Evolutionary conservation across 805 yeast genomes (phyloP).

Genomic region (Metschnikowia anglica): DNA sequence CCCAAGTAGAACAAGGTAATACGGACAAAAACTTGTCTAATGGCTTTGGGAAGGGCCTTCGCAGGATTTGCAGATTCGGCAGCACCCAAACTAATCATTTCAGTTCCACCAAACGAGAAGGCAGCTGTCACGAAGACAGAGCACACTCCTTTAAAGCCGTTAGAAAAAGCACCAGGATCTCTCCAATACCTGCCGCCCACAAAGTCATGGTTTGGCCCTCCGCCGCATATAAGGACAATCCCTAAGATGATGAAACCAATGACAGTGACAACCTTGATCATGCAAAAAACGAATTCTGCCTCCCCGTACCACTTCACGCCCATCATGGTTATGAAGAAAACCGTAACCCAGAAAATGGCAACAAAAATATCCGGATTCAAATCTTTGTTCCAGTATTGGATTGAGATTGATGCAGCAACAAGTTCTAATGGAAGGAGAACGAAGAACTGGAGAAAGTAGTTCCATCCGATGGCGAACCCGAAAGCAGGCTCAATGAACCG

Average conservation of each 20-base stretch:
- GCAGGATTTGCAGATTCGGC: conserved; percentile 40
- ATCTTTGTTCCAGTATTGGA: conserved; percentile 50
- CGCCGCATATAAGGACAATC: conserved; percentile 54
- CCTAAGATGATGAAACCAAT: conserved; percentile 58
- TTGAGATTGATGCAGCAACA: conserved; percentile 59
- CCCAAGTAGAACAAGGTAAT: conserved; percentile 41
- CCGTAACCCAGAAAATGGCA: conserved; percentile 52
- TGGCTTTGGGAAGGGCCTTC: conserved; percentile 41
- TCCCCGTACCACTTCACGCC: conserved; percentile 42
- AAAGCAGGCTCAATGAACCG: conserved; percentile 66
- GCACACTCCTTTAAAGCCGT: conserved; percentile 40
- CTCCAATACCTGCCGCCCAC: conserved; percentile 42
- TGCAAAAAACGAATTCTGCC: conserved; percentile 63
- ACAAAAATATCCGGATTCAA: conserved; percentile 59
- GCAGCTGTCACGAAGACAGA: conserved; percentile 42
- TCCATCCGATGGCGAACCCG: conserved; percentile 75
- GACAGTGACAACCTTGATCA: conserved; percentile 62
- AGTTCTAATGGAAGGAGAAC: conserved; percentile 66
- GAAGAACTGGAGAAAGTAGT: conserved; percentile 54
- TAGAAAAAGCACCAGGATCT: conserved; percentile 37
- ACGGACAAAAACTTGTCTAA: conserved; percentile 44
- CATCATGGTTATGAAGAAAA: conserved; percentile 29
- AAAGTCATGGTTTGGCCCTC: conserved; percentile 36
- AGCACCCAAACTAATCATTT: conserved; percentile 41
- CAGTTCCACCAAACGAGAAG: conserved; percentile 45